These are phyloP conservation scores for Solanum pennellii DNA, from an alignment of 257 asterid species.

Conservation along the genomic window DNA sequence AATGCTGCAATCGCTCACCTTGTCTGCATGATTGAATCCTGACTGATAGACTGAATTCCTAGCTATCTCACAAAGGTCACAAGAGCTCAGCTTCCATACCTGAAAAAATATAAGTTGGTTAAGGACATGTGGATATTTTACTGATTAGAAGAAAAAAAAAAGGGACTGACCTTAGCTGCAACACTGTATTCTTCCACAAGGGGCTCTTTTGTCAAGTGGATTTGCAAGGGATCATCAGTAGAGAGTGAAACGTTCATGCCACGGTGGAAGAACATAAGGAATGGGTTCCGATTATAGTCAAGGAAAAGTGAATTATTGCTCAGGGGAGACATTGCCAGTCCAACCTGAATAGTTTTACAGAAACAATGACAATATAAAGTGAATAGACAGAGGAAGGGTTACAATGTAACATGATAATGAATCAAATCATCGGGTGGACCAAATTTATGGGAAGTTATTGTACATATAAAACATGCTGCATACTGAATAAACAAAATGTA, in stretches of 20 bases:
- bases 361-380: neutral
- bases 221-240: slow-evolving; percentile 84
- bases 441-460: neutral
- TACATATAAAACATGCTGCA: neutral
- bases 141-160: neutral
- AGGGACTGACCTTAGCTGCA: slow-evolving; percentile 66
- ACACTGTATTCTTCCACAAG: slow-evolving; percentile 96
- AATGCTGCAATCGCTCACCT: slow-evolving; percentile 36
- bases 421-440: neutral
- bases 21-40: slow-evolving; percentile 73
- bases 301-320: slow-evolving; percentile 94
- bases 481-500: neutral
- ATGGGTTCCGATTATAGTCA: slow-evolving; percentile 85
- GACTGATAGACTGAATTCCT: slow-evolving; percentile 91
- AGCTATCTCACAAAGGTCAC: slow-evolving; percentile 96
- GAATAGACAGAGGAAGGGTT: neutral
- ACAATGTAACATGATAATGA: neutral
- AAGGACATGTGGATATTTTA: neutral
- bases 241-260: slow-evolving; percentile 87
- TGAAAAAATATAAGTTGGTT: slow-evolving; percentile 11
- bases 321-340: slow-evolving; percentile 93
- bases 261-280: slow-evolving; percentile 86
- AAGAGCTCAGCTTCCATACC: slow-evolving; percentile 97
- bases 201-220: slow-evolving; percentile 87
- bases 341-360: slow-evolving; percentile 46